A percentile compares a stretch with the other conserved stretches of the same genome.
These are phyloP conservation scores for Arabidopsis lyrata DNA, from an alignment of 441 rosid species.

Conservation along the genomic window DNA sequence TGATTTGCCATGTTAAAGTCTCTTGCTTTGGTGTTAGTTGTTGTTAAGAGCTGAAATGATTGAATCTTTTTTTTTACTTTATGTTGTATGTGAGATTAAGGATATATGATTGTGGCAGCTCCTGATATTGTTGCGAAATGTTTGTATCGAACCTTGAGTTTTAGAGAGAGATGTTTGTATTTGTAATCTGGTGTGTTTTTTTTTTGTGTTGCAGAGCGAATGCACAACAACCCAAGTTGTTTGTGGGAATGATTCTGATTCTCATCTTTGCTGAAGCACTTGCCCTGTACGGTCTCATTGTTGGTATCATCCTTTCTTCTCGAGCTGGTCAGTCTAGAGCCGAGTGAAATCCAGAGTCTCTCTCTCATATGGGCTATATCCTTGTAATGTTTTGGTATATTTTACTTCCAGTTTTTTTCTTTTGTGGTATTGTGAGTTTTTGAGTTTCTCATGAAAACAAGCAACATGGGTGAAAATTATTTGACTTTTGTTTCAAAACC, in stretches of 20 bases:
- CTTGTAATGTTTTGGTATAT: conserved; percentile 35
- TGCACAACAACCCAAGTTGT: conserved; percentile 42
- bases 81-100: not conserved
- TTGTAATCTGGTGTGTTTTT: conserved; percentile 14
- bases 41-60: conserved; percentile 11
- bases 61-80: not conserved
- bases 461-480: conserved; percentile 27
- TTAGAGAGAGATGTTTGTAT: not conserved
- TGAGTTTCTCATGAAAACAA: conserved; percentile 39
- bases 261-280: conserved; percentile 47
- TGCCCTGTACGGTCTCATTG: conserved; percentile 47
- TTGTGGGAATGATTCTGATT: conserved; percentile 43
- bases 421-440: conserved; percentile 35
- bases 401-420: conserved; percentile 1
- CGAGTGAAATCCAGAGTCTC: conserved; percentile 15
- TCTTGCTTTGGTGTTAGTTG: not conserved
- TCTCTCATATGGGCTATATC: not conserved
- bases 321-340: conserved; percentile 51
- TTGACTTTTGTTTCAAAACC: conserved; percentile 21
- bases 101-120: not conserved
- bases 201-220: conserved; percentile 41
- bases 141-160: not conserved
- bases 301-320: conserved; percentile 47
- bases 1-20: conserved; percentile 18
- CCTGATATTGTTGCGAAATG: not conserved